These are phyloP conservation scores for Gastrolobium bilobum DNA, from an alignment of 306 rosid species.

Conservation along the genomic window DNA sequence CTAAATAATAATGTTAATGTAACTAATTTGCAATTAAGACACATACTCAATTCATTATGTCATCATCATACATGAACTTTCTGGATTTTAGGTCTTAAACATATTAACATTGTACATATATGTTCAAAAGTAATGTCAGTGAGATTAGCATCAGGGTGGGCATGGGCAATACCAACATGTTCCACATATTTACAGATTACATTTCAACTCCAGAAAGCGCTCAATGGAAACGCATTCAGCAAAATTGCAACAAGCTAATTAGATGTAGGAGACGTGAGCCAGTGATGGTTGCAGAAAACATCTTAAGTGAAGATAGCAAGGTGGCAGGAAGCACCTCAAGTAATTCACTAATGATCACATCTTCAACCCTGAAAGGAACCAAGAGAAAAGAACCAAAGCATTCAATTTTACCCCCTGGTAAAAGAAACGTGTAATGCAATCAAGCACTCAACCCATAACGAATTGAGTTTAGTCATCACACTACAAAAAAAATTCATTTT, in stretches of 20 bases:
- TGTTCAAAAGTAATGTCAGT: not conserved
- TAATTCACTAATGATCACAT: conserved; percentile 3
- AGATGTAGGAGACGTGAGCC: not conserved
- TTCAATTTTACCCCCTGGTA: conserved; percentile 30
- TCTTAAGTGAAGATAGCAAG: conserved; percentile 17
- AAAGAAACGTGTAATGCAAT: conserved; percentile 6
- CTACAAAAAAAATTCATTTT: no score
- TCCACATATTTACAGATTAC: conserved; percentile 22
- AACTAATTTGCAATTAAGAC: not conserved
- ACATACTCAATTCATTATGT: not conserved
- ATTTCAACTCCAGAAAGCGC: conserved; percentile 36
- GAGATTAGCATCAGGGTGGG: conserved; percentile 8
- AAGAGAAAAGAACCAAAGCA: conserved; percentile 17
- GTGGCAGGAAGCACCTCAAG: conserved; percentile 35
- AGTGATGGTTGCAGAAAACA: conserved; percentile 6
- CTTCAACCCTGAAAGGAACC: conserved; percentile 39
- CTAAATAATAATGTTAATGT: not conserved
- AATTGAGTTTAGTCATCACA: conserved; percentile 3
- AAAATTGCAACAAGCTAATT: not conserved
- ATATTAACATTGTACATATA: not conserved
- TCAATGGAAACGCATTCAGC: not conserved
- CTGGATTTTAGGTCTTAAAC: not conserved
- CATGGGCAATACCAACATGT: not conserved
- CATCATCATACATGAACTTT: not conserved
- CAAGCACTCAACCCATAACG: conserved; percentile 6